These are phyloP conservation scores for Coemansia sp. DNA, from an alignment of 192 early-diverging fungal genomes.

Conservation along the genomic window DNA sequence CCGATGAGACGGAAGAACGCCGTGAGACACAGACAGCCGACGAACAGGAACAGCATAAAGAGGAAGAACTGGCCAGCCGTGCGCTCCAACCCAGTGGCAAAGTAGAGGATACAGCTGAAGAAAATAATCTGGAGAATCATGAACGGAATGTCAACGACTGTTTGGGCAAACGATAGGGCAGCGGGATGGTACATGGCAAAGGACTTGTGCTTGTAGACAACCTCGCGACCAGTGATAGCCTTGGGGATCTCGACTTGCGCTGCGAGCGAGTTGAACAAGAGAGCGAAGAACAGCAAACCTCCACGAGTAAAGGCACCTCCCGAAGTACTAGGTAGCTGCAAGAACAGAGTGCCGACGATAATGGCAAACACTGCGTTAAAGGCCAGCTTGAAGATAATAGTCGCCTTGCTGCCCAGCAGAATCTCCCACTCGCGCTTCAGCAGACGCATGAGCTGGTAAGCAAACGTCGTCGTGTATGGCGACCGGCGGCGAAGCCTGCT, in stretches of 20 bases:
- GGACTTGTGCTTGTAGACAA: slow-evolving; percentile 76
- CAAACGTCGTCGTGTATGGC: slow-evolving; percentile 66
- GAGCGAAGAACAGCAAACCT: slow-evolving; percentile 72
- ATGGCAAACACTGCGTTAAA: slow-evolving; percentile 65
- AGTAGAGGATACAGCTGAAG: slow-evolving; percentile 66
- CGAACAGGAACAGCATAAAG: slow-evolving; percentile 61
- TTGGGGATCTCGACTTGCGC: slow-evolving; percentile 69
- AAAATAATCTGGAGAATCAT: slow-evolving; percentile 54
- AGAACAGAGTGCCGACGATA: slow-evolving; percentile 72
- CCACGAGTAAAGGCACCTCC: slow-evolving; percentile 77
- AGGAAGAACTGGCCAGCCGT: slow-evolving; percentile 64
- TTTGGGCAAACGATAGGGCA: slow-evolving; percentile 62
- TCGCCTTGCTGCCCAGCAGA: slow-evolving; percentile 54
- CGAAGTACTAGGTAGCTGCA: slow-evolving; percentile 55
- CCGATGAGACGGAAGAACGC: slow-evolving; percentile 60
- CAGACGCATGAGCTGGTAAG: slow-evolving; percentile 59
- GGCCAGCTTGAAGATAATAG: slow-evolving; percentile 57
- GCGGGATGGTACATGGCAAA: slow-evolving; percentile 71
- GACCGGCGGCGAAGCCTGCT: slow-evolving; percentile 52
- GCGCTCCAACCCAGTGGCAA: slow-evolving; percentile 59
- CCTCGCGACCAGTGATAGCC: slow-evolving; percentile 67
- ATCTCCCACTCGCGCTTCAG: slow-evolving; percentile 66
- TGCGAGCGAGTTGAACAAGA: slow-evolving; percentile 67
- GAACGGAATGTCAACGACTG: slow-evolving; percentile 59
- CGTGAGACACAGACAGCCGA: slow-evolving; percentile 60